Evolutionary conservation across 345 rosid genomes (phyloP), one percentile per base, ranked within the genome.

Genomic region (Durio zibethinus): DNA sequence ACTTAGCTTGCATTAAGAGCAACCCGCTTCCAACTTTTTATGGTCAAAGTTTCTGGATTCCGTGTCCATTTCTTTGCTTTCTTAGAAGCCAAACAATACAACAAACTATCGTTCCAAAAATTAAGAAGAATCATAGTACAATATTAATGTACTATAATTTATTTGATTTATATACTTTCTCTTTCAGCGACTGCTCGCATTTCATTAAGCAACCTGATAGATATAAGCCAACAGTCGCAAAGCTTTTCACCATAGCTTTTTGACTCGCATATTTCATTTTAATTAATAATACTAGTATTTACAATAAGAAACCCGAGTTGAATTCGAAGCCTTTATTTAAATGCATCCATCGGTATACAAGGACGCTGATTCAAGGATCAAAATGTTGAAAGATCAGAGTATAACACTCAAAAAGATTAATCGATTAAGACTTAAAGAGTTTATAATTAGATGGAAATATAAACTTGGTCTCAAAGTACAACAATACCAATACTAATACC

Each of bases 381-480:
- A n/a, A n/a, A n/a, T n/a, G n/a, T n/a, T n/a, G n/a, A n/a, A n/a
- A n/a, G n/a, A n/a, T n/a, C n/a, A n/a, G n/a, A n/a, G 25, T 57
- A 57, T 23, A 57, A 57, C 14, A 5, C 65, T 15, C 9, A 60
- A 0, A 31, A 33, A 5, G 10, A 29, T 61, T 64, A 36, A 36
- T 65, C 16, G 47, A 65, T 11, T 64, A 20, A 0, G 47, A 2
- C 53, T 42, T 11, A 21, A 21, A 43, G 48, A 42, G 33, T 67
- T 67, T 42, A 42, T 68, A 5, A 71, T 36, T 79, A 60, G 87
- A 77, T 83, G 86, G 84, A 76, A 64, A 75, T 81, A 79, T 80
- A 82, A 78, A 78, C 84, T 83, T 85, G 77, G 83, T 82, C 81
- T 80, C 72, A 81, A 91, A 85, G 85, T 67, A 87, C 84, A 72